Percentiles rank a stretch among this genome's conserved stretches.
phyloP scores from a whole-genome alignment of 1,284 basidiomycete species.

The Ceratobasidium sp. region DNA sequence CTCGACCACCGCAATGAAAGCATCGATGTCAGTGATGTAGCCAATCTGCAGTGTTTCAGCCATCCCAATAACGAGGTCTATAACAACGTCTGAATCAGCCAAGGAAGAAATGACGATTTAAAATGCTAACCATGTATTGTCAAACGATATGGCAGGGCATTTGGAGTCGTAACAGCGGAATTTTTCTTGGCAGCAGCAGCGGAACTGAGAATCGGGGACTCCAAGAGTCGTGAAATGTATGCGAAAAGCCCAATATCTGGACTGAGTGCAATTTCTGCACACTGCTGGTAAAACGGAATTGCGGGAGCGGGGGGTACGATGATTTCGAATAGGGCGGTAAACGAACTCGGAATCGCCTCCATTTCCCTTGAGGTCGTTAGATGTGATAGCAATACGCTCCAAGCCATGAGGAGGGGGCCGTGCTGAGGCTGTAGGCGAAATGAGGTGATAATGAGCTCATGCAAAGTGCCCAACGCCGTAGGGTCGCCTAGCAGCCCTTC shows the following conservation, averaged over 20 bases:
- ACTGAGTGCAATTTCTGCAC: slow-evolving; percentile 37
- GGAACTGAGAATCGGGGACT: slow-evolving; percentile 78
- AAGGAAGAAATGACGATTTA: background rate
- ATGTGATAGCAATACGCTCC: slow-evolving; percentile 80
- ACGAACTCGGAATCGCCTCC: background rate
- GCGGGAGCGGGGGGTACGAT: slow-evolving; percentile 18
- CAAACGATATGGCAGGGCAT: slow-evolving; percentile 82
- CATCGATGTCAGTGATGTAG: slow-evolving; percentile 74
- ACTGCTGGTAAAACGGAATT: slow-evolving; percentile 32
- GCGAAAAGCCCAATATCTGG: slow-evolving; percentile 22
- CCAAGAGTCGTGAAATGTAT: slow-evolving; percentile 44
- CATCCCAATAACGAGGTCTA: slow-evolving; percentile 75
- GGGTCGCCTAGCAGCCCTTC: slow-evolving; percentile 38
- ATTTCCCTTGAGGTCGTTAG: slow-evolving; percentile 58
- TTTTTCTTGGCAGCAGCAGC: slow-evolving; percentile 71
- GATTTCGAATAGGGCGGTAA: background rate
- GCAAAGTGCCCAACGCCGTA: slow-evolving; percentile 37
- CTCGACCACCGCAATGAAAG: slow-evolving; percentile 79
- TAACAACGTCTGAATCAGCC: slow-evolving; percentile 37
- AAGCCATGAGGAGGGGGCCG: slow-evolving; percentile 76
- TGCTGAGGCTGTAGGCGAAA: slow-evolving; percentile 66
- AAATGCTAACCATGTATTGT: slow-evolving; percentile 76
- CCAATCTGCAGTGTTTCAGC: slow-evolving; percentile 80
- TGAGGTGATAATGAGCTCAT: slow-evolving; percentile 71
- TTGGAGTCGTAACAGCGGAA: slow-evolving; percentile 78